phyloP scores from a whole-genome alignment of 2,329 filamentous ascomycete species.

The Ceratocystis albifundus region DNA sequence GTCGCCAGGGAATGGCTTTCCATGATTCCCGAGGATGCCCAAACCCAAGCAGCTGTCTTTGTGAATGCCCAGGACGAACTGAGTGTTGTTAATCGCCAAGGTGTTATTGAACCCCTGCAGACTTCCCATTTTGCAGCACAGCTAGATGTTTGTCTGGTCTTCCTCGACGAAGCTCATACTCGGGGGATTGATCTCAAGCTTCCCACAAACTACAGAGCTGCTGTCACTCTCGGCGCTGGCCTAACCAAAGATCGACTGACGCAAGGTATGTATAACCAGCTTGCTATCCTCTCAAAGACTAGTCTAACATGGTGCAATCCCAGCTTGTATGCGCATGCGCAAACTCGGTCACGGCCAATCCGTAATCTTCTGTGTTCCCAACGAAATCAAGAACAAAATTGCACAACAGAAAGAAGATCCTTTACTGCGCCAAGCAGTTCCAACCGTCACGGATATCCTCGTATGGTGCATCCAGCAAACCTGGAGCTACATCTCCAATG shows the following conservation, averaged over 20 bases:
- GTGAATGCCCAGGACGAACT: conserved; percentile 36
- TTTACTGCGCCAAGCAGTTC: conserved; percentile 17
- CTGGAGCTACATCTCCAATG: conserved; percentile 37
- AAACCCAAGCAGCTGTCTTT: conserved; percentile 26
- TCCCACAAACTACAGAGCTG: conserved; percentile 47
- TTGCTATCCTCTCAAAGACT: neutral
- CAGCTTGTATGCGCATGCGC: conserved; percentile 60
- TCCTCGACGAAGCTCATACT: conserved; percentile 59
- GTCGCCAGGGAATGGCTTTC: conserved; percentile 46
- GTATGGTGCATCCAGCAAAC: conserved; percentile 50
- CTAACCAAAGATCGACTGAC: conserved; percentile 58
- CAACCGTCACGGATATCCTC: conserved; percentile 46
- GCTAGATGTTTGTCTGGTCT: conserved; percentile 50
- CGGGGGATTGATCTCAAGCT: conserved; percentile 57
- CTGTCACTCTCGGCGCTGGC: conserved; percentile 53
- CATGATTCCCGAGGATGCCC: conserved; percentile 20
- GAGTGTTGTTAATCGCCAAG: conserved; percentile 40
- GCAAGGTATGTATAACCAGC: conserved; percentile 43
- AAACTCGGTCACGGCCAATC: conserved; percentile 56
- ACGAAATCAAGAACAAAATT: conserved; percentile 50
- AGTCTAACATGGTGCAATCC: neutral
- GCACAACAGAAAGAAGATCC: conserved; percentile 21
- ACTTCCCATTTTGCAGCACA: conserved; percentile 47
- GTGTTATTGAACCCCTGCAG: conserved; percentile 38
- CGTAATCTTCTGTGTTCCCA: conserved; percentile 47